Percentiles rank a stretch among this genome's conserved stretches.
These are phyloP conservation scores for Pythium inflatum DNA, from an alignment of 352 stramenopile species.

Conservation along the genomic window DNA sequence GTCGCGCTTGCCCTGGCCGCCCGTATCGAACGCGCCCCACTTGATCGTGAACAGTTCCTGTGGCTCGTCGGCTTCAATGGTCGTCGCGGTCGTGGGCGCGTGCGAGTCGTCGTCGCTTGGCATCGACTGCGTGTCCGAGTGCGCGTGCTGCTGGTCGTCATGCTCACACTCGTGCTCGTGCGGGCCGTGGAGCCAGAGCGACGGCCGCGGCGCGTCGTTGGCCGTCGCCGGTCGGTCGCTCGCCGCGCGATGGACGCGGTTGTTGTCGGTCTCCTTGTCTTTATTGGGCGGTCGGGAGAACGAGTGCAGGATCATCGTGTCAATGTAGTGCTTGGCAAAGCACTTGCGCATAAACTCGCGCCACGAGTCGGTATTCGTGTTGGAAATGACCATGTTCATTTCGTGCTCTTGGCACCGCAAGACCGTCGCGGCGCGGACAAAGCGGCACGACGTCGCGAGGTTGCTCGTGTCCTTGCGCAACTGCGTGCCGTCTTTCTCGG, in stretches of 20 bases:
- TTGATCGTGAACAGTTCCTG: constrained; percentile 71
- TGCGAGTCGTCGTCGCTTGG: constrained; percentile 16
- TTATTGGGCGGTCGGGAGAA: constrained; percentile 29
- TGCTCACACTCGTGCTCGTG: not conserved
- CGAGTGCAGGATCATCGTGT: constrained; percentile 77
- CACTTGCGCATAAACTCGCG: constrained; percentile 78
- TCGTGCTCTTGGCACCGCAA: constrained; percentile 78
- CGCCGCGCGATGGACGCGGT: constrained; percentile 25
- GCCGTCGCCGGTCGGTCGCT: constrained; percentile 25
- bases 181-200: constrained; percentile 7
- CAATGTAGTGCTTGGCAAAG: constrained; percentile 75
- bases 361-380: constrained; percentile 74
- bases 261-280: constrained; percentile 26
- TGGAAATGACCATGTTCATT: constrained; percentile 70
- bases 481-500: constrained; percentile 79
- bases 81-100: constrained; percentile 15
- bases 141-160: not conserved
- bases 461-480: constrained; percentile 85
- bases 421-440: constrained; percentile 69
- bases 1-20: constrained; percentile 59
- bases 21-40: constrained; percentile 74
- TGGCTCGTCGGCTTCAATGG: constrained; percentile 34
- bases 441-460: constrained; percentile 61
- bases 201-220: constrained; percentile 23
- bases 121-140: constrained; percentile 31